Evolutionary conservation across 2,329 filamentous ascomycete genomes (phyloP).

Genomic region (Nothopassalora personata): DNA sequence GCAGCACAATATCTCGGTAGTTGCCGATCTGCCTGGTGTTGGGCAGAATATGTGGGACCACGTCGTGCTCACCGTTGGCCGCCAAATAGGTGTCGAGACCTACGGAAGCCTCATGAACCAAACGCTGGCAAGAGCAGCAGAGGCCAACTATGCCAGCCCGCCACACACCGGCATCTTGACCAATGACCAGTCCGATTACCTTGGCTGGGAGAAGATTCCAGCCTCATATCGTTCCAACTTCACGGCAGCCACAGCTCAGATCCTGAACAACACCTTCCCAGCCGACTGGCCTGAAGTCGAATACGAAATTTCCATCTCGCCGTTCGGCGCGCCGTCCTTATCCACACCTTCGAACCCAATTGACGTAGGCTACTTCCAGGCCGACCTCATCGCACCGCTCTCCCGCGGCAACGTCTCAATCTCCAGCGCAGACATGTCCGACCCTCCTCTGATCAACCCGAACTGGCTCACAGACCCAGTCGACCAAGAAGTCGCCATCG

Average conservation of each 20-base stretch:
- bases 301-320: slow-evolving; percentile 13
- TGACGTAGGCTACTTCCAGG: neutral
- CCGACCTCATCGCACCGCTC: slow-evolving; percentile 23
- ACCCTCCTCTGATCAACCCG: slow-evolving; percentile 32
- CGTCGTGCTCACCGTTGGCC: slow-evolving; percentile 45
- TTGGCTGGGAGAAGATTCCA: slow-evolving; percentile 12
- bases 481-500: slow-evolving; percentile 32
- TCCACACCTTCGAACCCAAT: neutral
- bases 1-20: slow-evolving; percentile 47
- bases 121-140: neutral
- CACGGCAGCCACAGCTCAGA: neutral
- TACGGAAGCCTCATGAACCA: neutral
- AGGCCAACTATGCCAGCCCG: neutral
- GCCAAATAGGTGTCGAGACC: neutral
- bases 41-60: slow-evolving; percentile 61
- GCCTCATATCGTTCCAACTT: neutral
- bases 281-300: slow-evolving; percentile 14
- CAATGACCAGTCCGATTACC: slow-evolving; percentile 7
- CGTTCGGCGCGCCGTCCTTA: neutral
- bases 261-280: slow-evolving; percentile 2
- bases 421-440: slow-evolving; percentile 22
- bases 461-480: slow-evolving; percentile 32
- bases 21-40: slow-evolving; percentile 56
- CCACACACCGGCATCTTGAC: slow-evolving; percentile 9
- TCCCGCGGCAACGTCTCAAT: slow-evolving; percentile 36